Conservation (phyloP, 2,329 filamentous ascomycete species). For the Penicillium fuscoglaucum region DNA sequence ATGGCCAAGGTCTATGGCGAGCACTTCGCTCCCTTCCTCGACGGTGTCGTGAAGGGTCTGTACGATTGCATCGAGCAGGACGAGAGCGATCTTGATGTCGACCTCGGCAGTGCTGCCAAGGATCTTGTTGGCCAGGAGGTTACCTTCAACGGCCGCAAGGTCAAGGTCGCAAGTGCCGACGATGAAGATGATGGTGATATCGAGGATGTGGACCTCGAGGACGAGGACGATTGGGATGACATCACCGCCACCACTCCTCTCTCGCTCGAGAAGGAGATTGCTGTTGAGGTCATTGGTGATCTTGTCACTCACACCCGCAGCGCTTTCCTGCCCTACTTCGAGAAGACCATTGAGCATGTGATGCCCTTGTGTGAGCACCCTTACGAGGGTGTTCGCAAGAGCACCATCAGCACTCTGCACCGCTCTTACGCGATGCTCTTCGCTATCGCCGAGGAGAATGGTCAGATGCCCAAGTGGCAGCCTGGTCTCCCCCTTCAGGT, state of each 20-base stretch:
- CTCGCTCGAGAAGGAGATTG: conserved; percentile 95
- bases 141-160: conserved; percentile 76
- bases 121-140: conserved; percentile 75
- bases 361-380: conserved; percentile 80
- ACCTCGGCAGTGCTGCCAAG: conserved; percentile 71
- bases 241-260: conserved; percentile 82
- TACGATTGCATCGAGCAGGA: conserved; percentile 86
- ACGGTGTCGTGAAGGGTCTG: conserved; percentile 55
- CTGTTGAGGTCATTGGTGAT: conserved; percentile 90
- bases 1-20: conserved; percentile 92
- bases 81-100: conserved; percentile 75
- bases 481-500: conserved; percentile 80
- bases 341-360: conserved; percentile 81
- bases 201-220: conserved; percentile 67
- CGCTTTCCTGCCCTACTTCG: conserved; percentile 78
- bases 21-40: conserved; percentile 50
- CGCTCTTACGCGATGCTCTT: conserved; percentile 90
- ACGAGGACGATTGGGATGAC: conserved; percentile 82
- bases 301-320: conserved; percentile 83
- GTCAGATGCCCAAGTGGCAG: conserved; percentile 78
- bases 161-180: conserved; percentile 71
- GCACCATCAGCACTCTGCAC: conserved; percentile 87
- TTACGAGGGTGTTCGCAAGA: conserved; percentile 92
- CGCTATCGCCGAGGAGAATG: conserved; percentile 78
- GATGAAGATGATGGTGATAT: conserved; percentile 60